These are phyloP conservation scores for Pythium scleroteichum DNA, from an alignment of 352 stramenopile species.

Conservation along the genomic window DNA sequence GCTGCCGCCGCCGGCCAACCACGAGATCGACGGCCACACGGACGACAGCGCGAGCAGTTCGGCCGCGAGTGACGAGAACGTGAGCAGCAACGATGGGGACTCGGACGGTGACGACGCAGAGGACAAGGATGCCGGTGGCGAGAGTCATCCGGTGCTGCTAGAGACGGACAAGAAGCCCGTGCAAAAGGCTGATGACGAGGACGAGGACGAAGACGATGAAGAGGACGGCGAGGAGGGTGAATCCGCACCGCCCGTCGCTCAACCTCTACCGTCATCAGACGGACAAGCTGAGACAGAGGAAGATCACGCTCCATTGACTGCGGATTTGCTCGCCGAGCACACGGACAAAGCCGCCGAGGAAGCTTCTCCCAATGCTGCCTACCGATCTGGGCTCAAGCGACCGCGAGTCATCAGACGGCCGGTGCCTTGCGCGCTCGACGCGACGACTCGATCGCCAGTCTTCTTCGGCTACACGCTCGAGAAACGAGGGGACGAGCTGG, in stretches of 20 bases:
- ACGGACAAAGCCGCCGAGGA: conserved; percentile 17
- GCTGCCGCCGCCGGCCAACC: conserved; percentile 45
- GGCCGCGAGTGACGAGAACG: conserved; percentile 54
- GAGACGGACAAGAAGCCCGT: conserved; percentile 2
- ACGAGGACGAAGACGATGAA: conserved; percentile 19
- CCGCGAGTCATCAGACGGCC: conserved; percentile 51
- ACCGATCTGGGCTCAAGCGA: conserved; percentile 42
- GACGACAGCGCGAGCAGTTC: conserved; percentile 77
- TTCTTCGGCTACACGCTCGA: conserved; percentile 74
- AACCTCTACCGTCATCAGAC: background rate
- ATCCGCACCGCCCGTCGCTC: background rate
- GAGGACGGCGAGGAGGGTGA: conserved; percentile 17
- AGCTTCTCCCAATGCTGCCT: conserved; percentile 19
- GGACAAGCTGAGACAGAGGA: background rate
- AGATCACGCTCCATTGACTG: conserved; percentile 4
- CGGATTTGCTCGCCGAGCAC: conserved; percentile 34
- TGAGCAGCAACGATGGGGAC: conserved; percentile 25
- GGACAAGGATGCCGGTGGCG: conserved; percentile 10
- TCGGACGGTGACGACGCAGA: conserved; percentile 19
- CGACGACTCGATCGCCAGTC: conserved; percentile 45
- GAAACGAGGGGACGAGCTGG: conserved; percentile 43
- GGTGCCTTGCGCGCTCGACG: conserved; percentile 48
- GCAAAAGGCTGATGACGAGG: conserved; percentile 11
- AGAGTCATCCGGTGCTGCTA: conserved; percentile 2
- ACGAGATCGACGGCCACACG: conserved; percentile 79